Percentiles rank a stretch among this genome's conserved stretches.
These are phyloP conservation scores for Mortierella polycephala DNA, from an alignment of 371 early-diverging fungal species.

Conservation along the genomic window DNA sequence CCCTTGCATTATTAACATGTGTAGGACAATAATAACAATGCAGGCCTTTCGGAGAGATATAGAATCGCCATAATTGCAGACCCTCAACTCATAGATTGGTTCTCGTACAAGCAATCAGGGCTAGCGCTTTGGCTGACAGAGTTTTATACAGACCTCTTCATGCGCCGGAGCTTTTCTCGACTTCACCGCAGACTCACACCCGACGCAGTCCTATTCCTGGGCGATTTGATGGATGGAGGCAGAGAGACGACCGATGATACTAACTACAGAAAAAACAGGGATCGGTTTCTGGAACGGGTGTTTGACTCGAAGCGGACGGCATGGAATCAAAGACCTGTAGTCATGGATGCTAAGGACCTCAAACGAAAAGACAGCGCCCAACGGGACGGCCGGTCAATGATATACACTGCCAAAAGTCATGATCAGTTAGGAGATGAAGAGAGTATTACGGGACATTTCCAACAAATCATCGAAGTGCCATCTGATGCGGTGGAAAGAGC, in stretches of 20 bases:
- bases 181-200: constrained; percentile 67
- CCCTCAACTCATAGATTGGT: constrained; percentile 92
- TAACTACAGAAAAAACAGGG: constrained; percentile 50
- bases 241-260: constrained; percentile 74
- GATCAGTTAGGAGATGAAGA: background rate
- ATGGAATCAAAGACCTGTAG: constrained; percentile 32
- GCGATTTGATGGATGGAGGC: constrained; percentile 92
- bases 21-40: constrained; percentile 13
- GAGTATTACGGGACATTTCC: constrained; percentile 15
- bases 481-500: constrained; percentile 5
- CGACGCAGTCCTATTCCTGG: constrained; percentile 76
- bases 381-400: background rate
- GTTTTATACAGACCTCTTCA: constrained; percentile 86
- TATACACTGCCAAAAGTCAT: too few relatives aligned
- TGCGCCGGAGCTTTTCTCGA: constrained; percentile 78
- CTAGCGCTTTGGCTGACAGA: constrained; percentile 63
- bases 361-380: background rate
- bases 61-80: constrained; percentile 80
- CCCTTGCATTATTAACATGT: background rate
- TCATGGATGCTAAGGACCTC: constrained; percentile 10
- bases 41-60: constrained; percentile 13
- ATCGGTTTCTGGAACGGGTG: constrained; percentile 32
- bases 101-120: constrained; percentile 74
- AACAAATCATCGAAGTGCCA: constrained; percentile 17
- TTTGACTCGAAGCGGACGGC: constrained; percentile 27